Evolutionary conservation across 192 early-diverging fungal species (phyloP).

Genomic region (Kappamyces sp.): DNA sequence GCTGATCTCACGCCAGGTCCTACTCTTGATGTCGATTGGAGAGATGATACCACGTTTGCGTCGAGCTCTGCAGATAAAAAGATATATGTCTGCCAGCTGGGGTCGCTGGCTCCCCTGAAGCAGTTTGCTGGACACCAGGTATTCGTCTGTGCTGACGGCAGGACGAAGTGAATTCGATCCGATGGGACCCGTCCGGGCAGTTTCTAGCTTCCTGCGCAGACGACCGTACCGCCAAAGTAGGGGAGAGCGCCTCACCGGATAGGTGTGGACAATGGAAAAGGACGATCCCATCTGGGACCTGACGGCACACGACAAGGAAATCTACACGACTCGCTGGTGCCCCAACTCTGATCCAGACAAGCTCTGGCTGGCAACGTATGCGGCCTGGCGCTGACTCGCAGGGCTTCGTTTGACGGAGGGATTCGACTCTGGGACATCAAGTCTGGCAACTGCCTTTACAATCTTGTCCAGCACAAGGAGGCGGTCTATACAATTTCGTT

Average conservation of each 20-base stretch:
- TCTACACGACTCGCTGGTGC: constrained; percentile 79
- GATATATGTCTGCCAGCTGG: constrained; percentile 76
- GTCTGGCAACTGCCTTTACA: constrained; percentile 10
- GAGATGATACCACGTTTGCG: constrained; percentile 85
- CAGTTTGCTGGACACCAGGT: constrained; percentile 70
- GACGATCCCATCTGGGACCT: constrained; percentile 47
- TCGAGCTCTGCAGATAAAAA: constrained; percentile 75
- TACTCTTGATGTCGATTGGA: constrained; percentile 83
- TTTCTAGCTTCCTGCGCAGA: constrained; percentile 73
- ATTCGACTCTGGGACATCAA: constrained; percentile 80
- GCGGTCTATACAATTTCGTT: constrained; percentile 22
- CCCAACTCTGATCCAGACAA: constrained; percentile 40
- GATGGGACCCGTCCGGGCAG: constrained; percentile 64
- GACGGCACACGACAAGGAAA: constrained; percentile 65
- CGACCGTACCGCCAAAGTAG: constrained; percentile 58
- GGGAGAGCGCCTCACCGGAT: too few relatives aligned
- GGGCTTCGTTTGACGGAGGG: constrained; percentile 71
- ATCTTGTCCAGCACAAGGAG: constrained; percentile 14
- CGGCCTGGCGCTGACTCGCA: constrained; percentile 4
- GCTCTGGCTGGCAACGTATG: constrained; percentile 31
- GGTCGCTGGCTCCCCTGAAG: constrained; percentile 58
- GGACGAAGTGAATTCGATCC: constrained; percentile 70
- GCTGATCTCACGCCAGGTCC: constrained; percentile 27
- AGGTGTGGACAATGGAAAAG: constrained; percentile 63
- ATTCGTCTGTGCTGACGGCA: constrained; percentile 10